Percentiles rank a stretch among this genome's conserved stretches.
Conservation (phyloP, 2,329 filamentous ascomycete species). For the Monascus ruber region DNA sequence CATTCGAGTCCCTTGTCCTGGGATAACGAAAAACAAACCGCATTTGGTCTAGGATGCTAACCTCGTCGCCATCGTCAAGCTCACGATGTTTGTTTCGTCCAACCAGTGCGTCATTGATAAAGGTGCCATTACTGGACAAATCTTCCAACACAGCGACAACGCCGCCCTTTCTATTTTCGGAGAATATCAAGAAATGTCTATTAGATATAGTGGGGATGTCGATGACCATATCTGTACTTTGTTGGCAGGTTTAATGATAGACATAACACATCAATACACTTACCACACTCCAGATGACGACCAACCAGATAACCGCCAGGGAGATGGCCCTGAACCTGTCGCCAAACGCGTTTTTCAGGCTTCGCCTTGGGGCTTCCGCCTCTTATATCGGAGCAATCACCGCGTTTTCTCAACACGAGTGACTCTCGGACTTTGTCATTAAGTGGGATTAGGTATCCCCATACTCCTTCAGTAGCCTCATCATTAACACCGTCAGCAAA, state of each 20-base stretch:
- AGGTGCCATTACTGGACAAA: conserved; percentile 90
- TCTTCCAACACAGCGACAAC: conserved; percentile 72
- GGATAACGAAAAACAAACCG: conserved; percentile 91
- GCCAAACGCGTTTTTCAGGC: conserved; percentile 33
- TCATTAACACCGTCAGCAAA: conserved; percentile 76
- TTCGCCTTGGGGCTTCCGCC: conserved; percentile 25
- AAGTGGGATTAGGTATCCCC: conserved; percentile 86
- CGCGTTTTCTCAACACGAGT: conserved; percentile 65
- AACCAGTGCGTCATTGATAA: conserved; percentile 81
- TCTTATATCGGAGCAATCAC: conserved; percentile 49
- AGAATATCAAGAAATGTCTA: conserved; percentile 46
- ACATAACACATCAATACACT: conserved; percentile 25
- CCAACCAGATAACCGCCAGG: conserved; percentile 85
- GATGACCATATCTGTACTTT: conserved; percentile 54
- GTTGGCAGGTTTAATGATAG: conserved; percentile 6
- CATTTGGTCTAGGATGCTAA: conserved; percentile 72
- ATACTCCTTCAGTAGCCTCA: conserved; percentile 74
- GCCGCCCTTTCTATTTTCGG: conserved; percentile 47
- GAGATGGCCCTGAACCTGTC: conserved; percentile 43
- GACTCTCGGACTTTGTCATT: conserved; percentile 57
- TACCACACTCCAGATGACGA: conserved; percentile 86
- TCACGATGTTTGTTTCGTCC: conserved; percentile 87
- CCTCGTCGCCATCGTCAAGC: conserved; percentile 79
- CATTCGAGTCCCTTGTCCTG: conserved; percentile 58
- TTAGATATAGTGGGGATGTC: conserved; percentile 77